phyloP scores from a whole-genome alignment of 2,329 filamentous ascomycete genomes.

The Ophiostoma sp. region DNA sequence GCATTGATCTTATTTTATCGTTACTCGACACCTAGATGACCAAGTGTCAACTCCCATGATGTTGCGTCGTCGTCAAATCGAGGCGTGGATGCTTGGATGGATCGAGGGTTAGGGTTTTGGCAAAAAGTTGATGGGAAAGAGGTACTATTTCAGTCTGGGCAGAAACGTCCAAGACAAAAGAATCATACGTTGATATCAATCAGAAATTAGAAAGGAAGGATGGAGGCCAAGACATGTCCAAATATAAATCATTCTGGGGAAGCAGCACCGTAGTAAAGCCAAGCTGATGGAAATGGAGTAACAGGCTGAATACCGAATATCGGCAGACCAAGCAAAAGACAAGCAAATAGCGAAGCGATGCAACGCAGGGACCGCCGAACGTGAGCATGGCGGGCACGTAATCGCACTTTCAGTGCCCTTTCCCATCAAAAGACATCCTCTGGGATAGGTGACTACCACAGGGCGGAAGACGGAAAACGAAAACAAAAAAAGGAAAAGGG shows the following conservation, averaged over 20 bases:
- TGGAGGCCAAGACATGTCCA: slow-evolving; percentile 18
- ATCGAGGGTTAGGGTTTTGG: not conserved
- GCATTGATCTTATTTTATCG: not conserved
- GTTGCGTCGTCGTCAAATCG: not conserved
- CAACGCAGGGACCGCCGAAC: not conserved
- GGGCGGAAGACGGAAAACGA: not conserved
- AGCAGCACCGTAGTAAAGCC: not conserved
- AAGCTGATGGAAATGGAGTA: not conserved
- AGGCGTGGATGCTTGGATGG: not conserved
- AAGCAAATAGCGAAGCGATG: no score
- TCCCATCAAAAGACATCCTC: not conserved
- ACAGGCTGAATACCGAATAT: slow-evolving; percentile 16
- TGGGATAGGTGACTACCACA: slow-evolving; percentile 20
- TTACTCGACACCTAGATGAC: not conserved
- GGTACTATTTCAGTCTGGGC: slow-evolving; percentile 5
- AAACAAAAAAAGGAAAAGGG: not conserved
- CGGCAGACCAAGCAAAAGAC: not conserved
- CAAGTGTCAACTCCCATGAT: not conserved
- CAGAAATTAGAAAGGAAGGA: not conserved
- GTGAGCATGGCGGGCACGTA: not conserved
- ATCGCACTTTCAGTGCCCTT: not conserved
- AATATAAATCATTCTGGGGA: not conserved
- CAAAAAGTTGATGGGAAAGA: not conserved
- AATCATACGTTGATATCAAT: no score
- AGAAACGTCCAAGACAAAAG: not conserved